Percentiles rank a stretch among this genome's conserved stretches.
phyloP scores from a whole-genome alignment of 441 rosid genomes.

The Brassica hybrid region DNA sequence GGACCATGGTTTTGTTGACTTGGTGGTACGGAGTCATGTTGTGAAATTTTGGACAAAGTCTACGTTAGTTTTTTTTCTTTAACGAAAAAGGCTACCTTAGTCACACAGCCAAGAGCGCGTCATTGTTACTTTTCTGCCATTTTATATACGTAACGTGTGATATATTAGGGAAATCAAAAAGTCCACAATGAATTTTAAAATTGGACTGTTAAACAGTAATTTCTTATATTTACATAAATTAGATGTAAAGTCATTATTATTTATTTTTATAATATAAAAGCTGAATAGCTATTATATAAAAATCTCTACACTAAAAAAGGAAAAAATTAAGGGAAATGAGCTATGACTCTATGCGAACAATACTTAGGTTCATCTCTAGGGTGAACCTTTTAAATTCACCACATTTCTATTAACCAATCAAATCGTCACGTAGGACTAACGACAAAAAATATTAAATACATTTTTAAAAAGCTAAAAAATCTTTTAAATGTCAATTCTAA shows the following conservation, averaged over 20 bases:
- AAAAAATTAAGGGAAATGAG: not conserved
- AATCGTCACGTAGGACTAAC: no score
- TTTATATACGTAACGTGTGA: not conserved
- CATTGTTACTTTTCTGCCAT: not conserved
- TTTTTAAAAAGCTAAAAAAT: no score
- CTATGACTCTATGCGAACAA: not conserved
- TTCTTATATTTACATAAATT: not conserved
- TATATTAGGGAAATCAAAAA: not conserved
- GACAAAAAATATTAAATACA: no score
- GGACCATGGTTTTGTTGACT: conserved; percentile 40
- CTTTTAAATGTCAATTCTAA: no score
- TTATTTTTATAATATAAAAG: not conserved
- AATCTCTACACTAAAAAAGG: not conserved
- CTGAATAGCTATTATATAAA: not conserved
- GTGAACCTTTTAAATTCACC: no score
- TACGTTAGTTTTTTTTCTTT: not conserved
- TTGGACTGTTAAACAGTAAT: not conserved
- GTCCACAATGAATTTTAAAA: not conserved
- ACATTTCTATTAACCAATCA: no score
- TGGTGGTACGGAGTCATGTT: conserved; percentile 15
- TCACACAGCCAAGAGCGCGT: not conserved
- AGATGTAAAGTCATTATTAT: not conserved
- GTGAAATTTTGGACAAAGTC: not conserved
- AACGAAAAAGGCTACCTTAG: not conserved
- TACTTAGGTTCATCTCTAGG: no score